A percentile compares a stretch with the other conserved stretches of the same genome.
Evolutionary conservation across 371 early-diverging fungal species (phyloP).

Genomic region (Cladochytrium tenue): DNA sequence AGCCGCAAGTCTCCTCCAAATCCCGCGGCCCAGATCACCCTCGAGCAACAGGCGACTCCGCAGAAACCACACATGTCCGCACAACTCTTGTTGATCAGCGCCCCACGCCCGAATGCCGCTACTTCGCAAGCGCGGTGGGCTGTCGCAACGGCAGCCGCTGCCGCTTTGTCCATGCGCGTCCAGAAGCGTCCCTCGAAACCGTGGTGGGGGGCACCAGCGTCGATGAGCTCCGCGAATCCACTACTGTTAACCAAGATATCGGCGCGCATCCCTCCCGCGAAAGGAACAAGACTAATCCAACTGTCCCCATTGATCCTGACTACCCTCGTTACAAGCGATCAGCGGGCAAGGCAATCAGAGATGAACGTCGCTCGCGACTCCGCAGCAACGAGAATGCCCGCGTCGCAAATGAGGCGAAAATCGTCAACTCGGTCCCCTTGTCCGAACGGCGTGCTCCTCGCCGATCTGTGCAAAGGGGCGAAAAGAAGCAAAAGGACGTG

Average conservation of each 20-base stretch:
- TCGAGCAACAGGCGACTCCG: too few relatives aligned
- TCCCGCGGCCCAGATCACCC: too few relatives aligned
- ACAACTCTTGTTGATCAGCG: too few relatives aligned
- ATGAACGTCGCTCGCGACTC: neutral
- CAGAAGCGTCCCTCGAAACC: neutral
- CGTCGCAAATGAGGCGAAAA: neutral
- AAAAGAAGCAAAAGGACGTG: neutral
- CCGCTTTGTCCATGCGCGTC: conserved; percentile 5
- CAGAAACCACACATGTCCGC: too few relatives aligned
- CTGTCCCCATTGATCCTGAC: neutral
- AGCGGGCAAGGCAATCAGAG: neutral
- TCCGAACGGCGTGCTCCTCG: neutral
- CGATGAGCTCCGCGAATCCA: neutral
- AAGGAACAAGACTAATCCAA: neutral
- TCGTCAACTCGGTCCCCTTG: neutral
- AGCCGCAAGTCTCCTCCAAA: too few relatives aligned
- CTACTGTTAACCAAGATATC: neutral
- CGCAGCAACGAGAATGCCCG: neutral
- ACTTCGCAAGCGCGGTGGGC: neutral
- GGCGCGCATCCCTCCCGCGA: neutral
- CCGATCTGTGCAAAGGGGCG: conserved; percentile 7
- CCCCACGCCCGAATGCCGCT: neutral
- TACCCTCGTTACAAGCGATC: neutral
- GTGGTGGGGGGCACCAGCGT: neutral
- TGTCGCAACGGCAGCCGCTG: neutral